Conservation (phyloP, 2,329 filamentous ascomycete species). For the Venturia effusa region DNA sequence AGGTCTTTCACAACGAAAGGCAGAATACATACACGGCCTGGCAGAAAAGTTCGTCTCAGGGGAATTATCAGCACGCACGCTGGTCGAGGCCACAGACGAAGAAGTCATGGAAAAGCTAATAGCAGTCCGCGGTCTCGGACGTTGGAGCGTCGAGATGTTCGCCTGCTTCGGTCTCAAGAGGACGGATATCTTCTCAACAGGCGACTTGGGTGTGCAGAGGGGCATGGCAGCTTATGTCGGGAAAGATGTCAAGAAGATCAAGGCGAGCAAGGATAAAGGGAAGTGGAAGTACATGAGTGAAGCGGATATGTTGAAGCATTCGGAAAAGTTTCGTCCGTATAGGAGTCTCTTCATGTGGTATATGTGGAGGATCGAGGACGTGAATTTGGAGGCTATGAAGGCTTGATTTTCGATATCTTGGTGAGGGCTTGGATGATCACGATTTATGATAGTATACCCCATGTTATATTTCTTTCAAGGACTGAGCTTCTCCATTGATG, state of each 20-base stretch:
- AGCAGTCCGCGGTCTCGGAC: constrained; percentile 75
- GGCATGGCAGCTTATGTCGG: constrained; percentile 87
- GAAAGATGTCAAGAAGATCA: constrained; percentile 72
- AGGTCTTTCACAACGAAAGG: constrained; percentile 86
- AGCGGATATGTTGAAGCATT: constrained; percentile 77
- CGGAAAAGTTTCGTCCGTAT: constrained; percentile 74
- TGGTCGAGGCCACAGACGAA: constrained; percentile 72
- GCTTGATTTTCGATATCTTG: neutral
- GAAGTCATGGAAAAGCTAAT: constrained; percentile 73
- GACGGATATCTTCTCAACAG: constrained; percentile 85
- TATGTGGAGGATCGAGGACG: constrained; percentile 82
- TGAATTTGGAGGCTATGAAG: constrained; percentile 50
- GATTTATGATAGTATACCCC: neutral
- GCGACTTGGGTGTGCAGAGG: constrained; percentile 82
- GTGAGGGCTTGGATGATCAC: neutral
- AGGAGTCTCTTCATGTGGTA: constrained; percentile 87
- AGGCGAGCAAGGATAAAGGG: constrained; percentile 56
- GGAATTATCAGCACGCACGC: constrained; percentile 63
- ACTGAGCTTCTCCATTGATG: too few relatives aligned
- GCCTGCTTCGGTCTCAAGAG: constrained; percentile 90
- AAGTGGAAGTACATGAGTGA: constrained; percentile 99
- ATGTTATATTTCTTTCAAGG: neutral
- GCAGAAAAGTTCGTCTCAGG: constrained; percentile 69
- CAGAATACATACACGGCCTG: constrained; percentile 83
- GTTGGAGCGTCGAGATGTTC: constrained; percentile 97